Evolutionary conservation across 2,329 filamentous ascomycete genomes (phyloP), one percentile per base, ranked within the genome.

Genomic region (Fusarium miscanthi): DNA sequence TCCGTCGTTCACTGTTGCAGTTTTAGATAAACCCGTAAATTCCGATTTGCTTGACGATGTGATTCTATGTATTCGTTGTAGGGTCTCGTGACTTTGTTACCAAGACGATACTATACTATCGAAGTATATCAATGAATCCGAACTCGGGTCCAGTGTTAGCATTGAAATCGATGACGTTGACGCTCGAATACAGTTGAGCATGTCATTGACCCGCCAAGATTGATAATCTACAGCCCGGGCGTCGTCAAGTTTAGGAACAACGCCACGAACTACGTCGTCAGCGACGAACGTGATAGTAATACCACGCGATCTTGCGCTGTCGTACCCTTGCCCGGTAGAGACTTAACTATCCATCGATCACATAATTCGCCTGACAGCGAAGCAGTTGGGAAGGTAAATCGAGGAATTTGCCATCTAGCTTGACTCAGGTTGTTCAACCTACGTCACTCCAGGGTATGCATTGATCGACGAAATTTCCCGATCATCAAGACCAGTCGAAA

Each of bases 391-490:
- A 42, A 60, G 56, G 45, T 25, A 51, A 52, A 56, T 54, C 41
- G 19, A 66, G 31, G 19, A 40, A 19, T 67, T 57, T 33, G 66
- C 66, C 70, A 46, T 59, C 42, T 27, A 38, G 51, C 65, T 73
- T 73, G 51, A 64, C 54, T 33, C 46, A 23, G 21, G 30, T 33
- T 30, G 27, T 37, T 19, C 23, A 30, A 35, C 59, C 8, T 65
- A 69, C 71, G 71, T 72, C 71, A 74, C 48, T 72, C 25, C 38
- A 57, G 63, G 48, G 40, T 59, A 72, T 42, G 49, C n/a, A 42
- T 58, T 42, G 63, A 74, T 74, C 56, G 52, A 59, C 31, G 19
- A 49, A 64, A 46, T 51, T 57, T 43, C 35, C 63, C 37, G 46
- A 54, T 68, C 65, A 35, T 27, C 41, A 53, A 30, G 21, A 49